Evolutionary conservation across 2,329 filamentous ascomycete genomes (phyloP), one percentile per base, ranked within the genome.

Genomic region (Alternaria conjuncta): DNA sequence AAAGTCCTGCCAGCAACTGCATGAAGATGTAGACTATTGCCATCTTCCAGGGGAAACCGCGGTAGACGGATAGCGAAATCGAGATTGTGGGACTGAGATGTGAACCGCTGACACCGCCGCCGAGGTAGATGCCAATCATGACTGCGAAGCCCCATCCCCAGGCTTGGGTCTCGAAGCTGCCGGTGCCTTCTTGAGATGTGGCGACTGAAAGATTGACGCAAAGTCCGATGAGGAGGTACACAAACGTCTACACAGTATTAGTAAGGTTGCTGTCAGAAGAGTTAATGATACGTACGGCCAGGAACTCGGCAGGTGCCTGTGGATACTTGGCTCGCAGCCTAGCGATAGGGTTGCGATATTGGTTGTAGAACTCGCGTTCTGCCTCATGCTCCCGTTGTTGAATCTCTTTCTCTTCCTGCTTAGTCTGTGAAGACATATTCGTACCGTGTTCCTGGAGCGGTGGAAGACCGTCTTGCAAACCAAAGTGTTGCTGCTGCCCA

Each of bases 41-140:
- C 74, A 86, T 84, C 11, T 80, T 74, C 67, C 84, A 83, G 0
- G 86, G 86, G 28, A 88, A 90, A 88, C 82, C 89, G 87, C 72
- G 87, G 84, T 60, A 92, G 20, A 82, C 68, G 28, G 78, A 81
- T 15, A 82, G 74, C 20, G 76, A 72, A 18, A 84, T 75, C 0
- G 82, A 82, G 7, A 85, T 77, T 0, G 79, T 81, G 0, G 84
- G 84, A 53, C 84, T 85, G n/a, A 86, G 74, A 57, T 85, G 84
- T 0, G 80, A 82, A 60, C 84, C 84, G 5, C 81, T 83, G 5
- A 84, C 78, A 15, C 84, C 83, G 68, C 82, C 84, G 2, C 80
- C 78, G 4, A 82, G 60, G 55, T 84, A 84, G 61, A 84, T 82
- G 6, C 78, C 83, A 0, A 84, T 78, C 84, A 87, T 88, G 21